Base-by-base conservation (phyloP, 2,329 filamentous ascomycete genomes). In the Plenodomus biglobosus region DNA sequence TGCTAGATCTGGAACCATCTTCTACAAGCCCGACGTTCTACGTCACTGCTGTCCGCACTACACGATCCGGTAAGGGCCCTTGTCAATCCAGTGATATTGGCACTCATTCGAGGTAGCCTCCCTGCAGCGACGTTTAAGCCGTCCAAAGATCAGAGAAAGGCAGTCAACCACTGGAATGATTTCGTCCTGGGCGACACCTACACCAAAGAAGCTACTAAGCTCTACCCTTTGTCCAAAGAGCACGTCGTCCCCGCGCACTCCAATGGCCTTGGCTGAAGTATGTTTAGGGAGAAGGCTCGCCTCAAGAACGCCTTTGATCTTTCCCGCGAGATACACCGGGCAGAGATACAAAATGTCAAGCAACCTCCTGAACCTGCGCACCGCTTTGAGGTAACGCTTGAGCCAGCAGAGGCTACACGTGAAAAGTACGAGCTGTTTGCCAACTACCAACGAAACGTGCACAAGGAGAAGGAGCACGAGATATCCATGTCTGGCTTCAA, bases 11-110 rank as follows among this genome's bases (percentile, higher is more conserved):
- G 79, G 79, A 15, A 83, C 75, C 21, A 76, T 90, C 8, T 76
- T 94, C 40, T 94, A 94, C 72, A 84, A 89, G 52, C 88, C 89
- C 13, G 87, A 94, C 70, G 85, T 90, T 62, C 80, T 81, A 49
- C 79, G 85, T 47, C 88, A 90, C 53, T 99, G 94, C 65, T 99
- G 94, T 70, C 91, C 92, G 38, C 91, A 96, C 66, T 97, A 92
- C 69, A 91, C 88, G 1, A 85, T 94, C 44, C 84, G 75, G 76
- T 77, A 59, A 43, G 66, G 11, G 6, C 27, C 32, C 42, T 34
- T 21, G 10, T 38, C 16, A 19, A 19, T 27, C n/a, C 18, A 40
- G 18, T 8, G 19, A 17, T 22, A 2, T 24, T 22, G 38, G n/a
- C 15, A 22, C 22, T 34, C 34, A 46, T 48, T 19, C 32, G 18